Evolutionary conservation across 768 basidiomycete genomes (phyloP).

Genomic region (Goffeauzyma gilvescens): DNA sequence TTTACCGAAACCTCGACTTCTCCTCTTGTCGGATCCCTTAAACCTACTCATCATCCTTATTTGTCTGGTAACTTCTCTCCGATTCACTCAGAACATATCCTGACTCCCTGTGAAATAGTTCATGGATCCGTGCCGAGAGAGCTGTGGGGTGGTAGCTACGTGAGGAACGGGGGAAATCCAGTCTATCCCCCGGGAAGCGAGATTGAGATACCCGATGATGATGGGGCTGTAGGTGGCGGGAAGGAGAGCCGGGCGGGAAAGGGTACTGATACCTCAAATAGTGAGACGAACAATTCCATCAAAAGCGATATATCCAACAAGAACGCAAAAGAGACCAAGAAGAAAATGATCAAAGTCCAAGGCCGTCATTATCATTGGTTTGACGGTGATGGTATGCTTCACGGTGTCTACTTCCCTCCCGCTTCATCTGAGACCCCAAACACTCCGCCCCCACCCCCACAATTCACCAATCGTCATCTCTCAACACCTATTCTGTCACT

Average conservation of each 20-base stretch:
- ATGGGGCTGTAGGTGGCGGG: too few species aligned
- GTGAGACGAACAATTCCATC: too few species aligned
- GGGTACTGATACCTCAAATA: too few species aligned
- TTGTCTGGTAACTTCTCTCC: slow-evolving; percentile 33
- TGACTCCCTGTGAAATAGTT: slow-evolving; percentile 19
- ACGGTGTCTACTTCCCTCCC: slow-evolving; percentile 30
- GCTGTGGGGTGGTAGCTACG: slow-evolving; percentile 31
- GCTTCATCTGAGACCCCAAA: neutral
- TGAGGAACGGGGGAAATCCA: slow-evolving; percentile 34
- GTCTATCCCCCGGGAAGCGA: slow-evolving; percentile 25
- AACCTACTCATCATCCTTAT: too few species aligned
- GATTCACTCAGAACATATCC: slow-evolving; percentile 26
- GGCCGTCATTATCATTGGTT: slow-evolving; percentile 32
- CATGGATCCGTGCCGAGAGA: slow-evolving; percentile 29
- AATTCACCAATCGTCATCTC: slow-evolving; percentile 31
- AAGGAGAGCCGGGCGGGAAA: too few species aligned
- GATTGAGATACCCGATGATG: too few species aligned
- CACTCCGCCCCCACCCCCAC: slow-evolving; percentile 14
- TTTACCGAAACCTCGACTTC: too few species aligned
- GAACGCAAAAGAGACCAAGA: slow-evolving; percentile 1
- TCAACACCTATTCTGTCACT: slow-evolving; percentile 22
- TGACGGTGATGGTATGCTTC: slow-evolving; percentile 35
- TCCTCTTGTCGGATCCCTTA: too few species aligned
- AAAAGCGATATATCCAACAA: too few species aligned
- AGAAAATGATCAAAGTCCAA: slow-evolving; percentile 2